Evolutionary conservation across 2,329 filamentous ascomycete genomes (phyloP).

Genomic region (Fusarium newnesense): DNA sequence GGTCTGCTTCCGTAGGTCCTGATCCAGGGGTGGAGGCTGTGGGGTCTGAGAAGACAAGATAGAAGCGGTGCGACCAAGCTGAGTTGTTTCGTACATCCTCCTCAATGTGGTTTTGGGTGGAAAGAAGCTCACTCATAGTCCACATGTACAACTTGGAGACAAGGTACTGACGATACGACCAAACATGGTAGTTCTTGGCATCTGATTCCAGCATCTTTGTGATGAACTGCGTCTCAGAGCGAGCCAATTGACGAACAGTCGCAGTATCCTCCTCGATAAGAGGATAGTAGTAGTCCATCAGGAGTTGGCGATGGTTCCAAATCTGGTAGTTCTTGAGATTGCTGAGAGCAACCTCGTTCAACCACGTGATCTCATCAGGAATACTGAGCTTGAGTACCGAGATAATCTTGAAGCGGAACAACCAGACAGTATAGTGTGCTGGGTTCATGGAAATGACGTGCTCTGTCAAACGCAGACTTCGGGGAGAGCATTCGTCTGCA

Average conservation of each 20-base stretch:
- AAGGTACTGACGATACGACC: constrained; percentile 87
- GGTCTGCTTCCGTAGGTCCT: constrained; percentile 63
- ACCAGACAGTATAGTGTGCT: constrained; percentile 98
- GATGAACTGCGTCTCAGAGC: constrained; percentile 80
- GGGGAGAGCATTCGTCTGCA: constrained; percentile 80
- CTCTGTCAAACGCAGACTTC: constrained; percentile 84
- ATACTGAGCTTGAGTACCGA: constrained; percentile 73
- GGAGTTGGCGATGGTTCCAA: constrained; percentile 80
- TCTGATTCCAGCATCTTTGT: constrained; percentile 83
- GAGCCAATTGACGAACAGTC: constrained; percentile 67
- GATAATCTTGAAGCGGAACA: constrained; percentile 87
- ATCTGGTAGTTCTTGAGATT: constrained; percentile 99
- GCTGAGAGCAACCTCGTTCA: constrained; percentile 82
- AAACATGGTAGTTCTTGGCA: constrained; percentile 98
- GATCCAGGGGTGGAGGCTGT: constrained; percentile 57
- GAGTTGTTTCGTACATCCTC: constrained; percentile 94
- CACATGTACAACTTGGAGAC: constrained; percentile 74
- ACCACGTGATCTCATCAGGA: constrained; percentile 81
- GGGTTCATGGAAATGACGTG: constrained; percentile 94
- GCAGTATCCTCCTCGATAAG: constrained; percentile 67
- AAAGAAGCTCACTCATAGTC: constrained; percentile 75
- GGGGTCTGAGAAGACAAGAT: constrained; percentile 81
- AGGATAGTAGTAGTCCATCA: constrained; percentile 67
- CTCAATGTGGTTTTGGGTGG: constrained; percentile 77
- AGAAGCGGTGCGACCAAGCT: constrained; percentile 97